Evolutionary conservation across 345 rosid genomes (phyloP), one percentile per base, ranked within the genome.

Genomic region (Hibiscus syriacus): DNA sequence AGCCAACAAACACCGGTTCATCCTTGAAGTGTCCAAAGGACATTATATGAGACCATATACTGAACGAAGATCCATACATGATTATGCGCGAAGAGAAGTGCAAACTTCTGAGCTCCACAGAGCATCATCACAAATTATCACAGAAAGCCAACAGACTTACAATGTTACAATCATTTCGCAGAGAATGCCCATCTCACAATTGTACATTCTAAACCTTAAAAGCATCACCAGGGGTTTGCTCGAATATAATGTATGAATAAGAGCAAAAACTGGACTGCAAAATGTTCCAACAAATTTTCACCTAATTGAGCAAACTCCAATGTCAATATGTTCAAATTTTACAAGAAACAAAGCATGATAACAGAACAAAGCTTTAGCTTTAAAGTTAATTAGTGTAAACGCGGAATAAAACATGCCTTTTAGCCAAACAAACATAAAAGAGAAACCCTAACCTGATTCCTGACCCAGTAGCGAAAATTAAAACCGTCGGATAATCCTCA

Each of bases 401-500:
- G 38, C 69, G 2, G 32, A 38, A 23, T 54, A 55, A 36, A 38
- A 6, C 57, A 14, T 23, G 36, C 36, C 11, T 26, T 34, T 12
- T 13, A 22, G 14, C 14, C 27, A 52, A 52, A 3, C 53, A 27
- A 64, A 26, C 5, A 27, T 22, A n/a, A 17, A 66, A 53, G 17
- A 39, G 43, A 11, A 55, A 36, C 22, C 3, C 58, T 48, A 61
- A 94, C 97, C 97, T 94, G 71, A 94, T 92, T 66, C 96, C 97
- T 54, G 99, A 87, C 77, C 98, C 98, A 0, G 98, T 94, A 9
- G 99, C 98, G 70, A 91, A 94, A 57, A 92, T 89, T 76, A 91
- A 79, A 68, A 94, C 87, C 50, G 92, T 77, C 2, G 86, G 80
- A 52, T 66, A 83, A 17, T 81, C 73, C 73, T 79, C 83, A 0